Base-by-base conservation (phyloP, 2,329 filamentous ascomycete genomes). In the Chrysosporium queenslandicum region DNA sequence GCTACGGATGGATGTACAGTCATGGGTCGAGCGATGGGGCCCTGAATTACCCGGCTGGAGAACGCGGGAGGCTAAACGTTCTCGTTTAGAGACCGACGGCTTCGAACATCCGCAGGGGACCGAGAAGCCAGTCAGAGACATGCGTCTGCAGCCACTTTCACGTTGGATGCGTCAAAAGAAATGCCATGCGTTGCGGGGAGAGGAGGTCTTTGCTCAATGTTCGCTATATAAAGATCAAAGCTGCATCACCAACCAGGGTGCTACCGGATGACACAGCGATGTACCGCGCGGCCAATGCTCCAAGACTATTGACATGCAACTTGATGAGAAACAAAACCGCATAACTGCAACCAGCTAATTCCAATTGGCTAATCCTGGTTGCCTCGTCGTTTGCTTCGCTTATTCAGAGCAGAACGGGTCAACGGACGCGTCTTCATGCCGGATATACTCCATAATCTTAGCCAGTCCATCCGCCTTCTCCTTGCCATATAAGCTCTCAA, bases 391-490 rank as follows among this genome's bases (percentile, higher is more conserved):
- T 37, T 27, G 23, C 45, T 37, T 27, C 9, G 45, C 34, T 8
- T 23, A 8, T 23, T 34, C 8, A 2, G 25, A 11, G 32, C 20
- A 36, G 30, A 81, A 85, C 0, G 77, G 77, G 66, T 85, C 81
- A 16, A 68, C 60, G 2, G 57, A 64, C 1, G 74, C 50, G 58
- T 83, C 74, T 4, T 58, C 59, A 56, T 77, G 75, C 39, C 80
- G 74, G 11, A 74, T 72, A 65, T 84, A 83, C 66, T 85, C 82
- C 54, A 79, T 74, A 27, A 58, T 62, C 48, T 74, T 66, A 1
- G 78, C 77, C 27, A 82, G 64, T 0, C 59, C 59, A 21, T 66
- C 62, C 1, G 80, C 79, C 12, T 71, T 63, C 1, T 74, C 72
- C 40, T 74, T 70, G 0, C 80, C 80, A 64, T 75, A 83, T 3